Evolutionary conservation across 108 stramenopile genomes (phyloP).

Genomic region (Mayamaea pseudoterrestris): DNA sequence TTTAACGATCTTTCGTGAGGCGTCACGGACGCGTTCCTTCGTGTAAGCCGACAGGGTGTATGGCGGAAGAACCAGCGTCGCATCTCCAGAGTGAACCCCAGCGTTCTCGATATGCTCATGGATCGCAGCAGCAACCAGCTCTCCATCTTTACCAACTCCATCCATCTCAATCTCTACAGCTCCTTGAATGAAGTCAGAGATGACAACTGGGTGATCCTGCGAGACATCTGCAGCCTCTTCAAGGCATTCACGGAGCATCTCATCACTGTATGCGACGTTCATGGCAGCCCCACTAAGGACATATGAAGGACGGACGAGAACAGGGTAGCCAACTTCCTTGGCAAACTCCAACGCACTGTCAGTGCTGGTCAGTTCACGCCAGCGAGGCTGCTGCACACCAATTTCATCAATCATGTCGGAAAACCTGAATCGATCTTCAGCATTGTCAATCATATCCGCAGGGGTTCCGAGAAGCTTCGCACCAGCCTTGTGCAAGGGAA

Average conservation of each 20-base stretch:
- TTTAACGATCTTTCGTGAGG: constrained; percentile 84
- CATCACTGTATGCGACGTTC: constrained; percentile 92
- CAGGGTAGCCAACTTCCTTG: constrained; percentile 81
- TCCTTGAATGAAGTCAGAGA: constrained; percentile 93
- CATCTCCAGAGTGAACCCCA: constrained; percentile 97
- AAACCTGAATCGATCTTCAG: constrained; percentile 96
- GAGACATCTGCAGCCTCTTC: constrained; percentile 88
- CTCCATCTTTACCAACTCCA: constrained; percentile 91
- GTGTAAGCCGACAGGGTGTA: constrained; percentile 78
- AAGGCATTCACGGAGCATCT: constrained; percentile 77
- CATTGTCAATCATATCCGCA: constrained; percentile 92
- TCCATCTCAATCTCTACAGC: constrained; percentile 96
- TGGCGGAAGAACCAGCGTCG: constrained; percentile 85
- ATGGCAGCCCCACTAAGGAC: constrained; percentile 98
- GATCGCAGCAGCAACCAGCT: constrained; percentile 89
- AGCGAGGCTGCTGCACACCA: constrained; percentile 91
- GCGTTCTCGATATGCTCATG: constrained; percentile 98
- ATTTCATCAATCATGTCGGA: constrained; percentile 94
- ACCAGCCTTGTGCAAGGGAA: constrained; percentile 83
- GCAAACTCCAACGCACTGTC: constrained; percentile 87
- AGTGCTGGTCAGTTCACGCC: constrained; percentile 85
- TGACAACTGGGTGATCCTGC: constrained; percentile 94
- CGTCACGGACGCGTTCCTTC: constrained; percentile 74
- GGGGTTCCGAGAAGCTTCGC: constrained; percentile 91
- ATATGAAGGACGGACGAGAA: constrained; percentile 94